Evolutionary conservation across 2,329 filamentous ascomycete species (phyloP).

Genomic region (Calonectria montana): DNA sequence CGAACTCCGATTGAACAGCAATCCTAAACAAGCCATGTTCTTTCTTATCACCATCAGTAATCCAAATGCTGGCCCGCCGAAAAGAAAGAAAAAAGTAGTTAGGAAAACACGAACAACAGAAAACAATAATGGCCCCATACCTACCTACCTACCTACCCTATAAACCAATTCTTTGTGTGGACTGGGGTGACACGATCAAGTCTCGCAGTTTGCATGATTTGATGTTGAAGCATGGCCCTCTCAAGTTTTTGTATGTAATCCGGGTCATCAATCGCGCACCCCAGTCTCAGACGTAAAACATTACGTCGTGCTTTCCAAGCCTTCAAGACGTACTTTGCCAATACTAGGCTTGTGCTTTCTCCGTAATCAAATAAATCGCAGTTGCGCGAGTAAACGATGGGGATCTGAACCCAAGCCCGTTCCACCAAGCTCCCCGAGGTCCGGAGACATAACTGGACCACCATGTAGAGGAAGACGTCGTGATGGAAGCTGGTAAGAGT

Average conservation of each 20-base stretch:
- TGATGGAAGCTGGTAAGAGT: slow-evolving; percentile 7
- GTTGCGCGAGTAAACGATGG: background rate
- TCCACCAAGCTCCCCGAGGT: slow-evolving; percentile 13
- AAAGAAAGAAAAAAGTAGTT: background rate
- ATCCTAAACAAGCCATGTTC: background rate
- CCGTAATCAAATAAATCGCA: background rate
- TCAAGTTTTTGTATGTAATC: slow-evolving; percentile 5
- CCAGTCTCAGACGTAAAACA: background rate
- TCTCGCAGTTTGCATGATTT: background rate
- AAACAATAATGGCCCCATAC: background rate
- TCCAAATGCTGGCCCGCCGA: background rate
- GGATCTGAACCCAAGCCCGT: slow-evolving; percentile 2
- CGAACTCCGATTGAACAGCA: background rate
- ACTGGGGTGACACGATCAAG: background rate
- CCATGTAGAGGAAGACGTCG: slow-evolving; percentile 11
- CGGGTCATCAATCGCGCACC: background rate
- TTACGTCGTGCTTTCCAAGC: slow-evolving; percentile 1
- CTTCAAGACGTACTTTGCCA: slow-evolving; percentile 8
- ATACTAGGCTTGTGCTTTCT: background rate
- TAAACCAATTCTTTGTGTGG: background rate
- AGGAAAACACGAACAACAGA: background rate
- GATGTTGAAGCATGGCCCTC: background rate
- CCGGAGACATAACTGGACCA: slow-evolving; percentile 10
- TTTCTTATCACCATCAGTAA: background rate
- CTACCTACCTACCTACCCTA: background rate